phyloP scores from a whole-genome alignment of 176 grass and related monocot genomes.

The Oryza coarctata region DNA sequence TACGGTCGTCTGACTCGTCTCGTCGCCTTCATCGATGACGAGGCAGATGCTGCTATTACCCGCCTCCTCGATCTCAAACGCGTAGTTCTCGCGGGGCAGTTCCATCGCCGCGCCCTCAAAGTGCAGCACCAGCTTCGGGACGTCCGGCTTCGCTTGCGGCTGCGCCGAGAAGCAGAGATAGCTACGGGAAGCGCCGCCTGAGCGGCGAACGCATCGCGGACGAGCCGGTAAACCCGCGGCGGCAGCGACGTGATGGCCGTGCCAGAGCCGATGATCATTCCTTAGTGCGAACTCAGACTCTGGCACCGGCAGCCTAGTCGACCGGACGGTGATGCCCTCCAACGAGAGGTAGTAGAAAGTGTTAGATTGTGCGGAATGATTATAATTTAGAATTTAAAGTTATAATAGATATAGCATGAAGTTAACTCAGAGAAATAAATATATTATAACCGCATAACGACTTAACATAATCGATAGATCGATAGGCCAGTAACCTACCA shows the following conservation, averaged over 20 bases:
- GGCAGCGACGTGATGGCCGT: slow-evolving; percentile 28
- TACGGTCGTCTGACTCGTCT: slow-evolving; percentile 36
- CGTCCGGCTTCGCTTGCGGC: background rate
- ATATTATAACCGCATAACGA: too few species aligned
- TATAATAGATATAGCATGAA: too few species aligned
- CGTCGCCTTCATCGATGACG: background rate
- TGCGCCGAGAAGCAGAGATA: slow-evolving; percentile 23
- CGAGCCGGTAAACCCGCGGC: slow-evolving; percentile 1
- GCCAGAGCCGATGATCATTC: slow-evolving; percentile 52
- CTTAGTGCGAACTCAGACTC: slow-evolving; percentile 40
- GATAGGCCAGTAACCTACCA: too few species aligned
- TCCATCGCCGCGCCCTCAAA: slow-evolving; percentile 56
- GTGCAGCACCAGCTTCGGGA: slow-evolving; percentile 52
- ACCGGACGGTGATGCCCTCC: slow-evolving; percentile 44
- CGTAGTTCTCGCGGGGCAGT: slow-evolving; percentile 51
- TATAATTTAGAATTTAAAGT: too few species aligned
- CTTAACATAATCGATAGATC: too few species aligned
- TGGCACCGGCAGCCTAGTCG: slow-evolving; percentile 25
- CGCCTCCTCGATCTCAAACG: slow-evolving; percentile 10
- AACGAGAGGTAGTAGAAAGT: slow-evolving; percentile 52
- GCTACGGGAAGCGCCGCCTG: slow-evolving; percentile 35
- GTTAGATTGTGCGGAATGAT: too few species aligned
- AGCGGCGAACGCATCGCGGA: slow-evolving; percentile 29
- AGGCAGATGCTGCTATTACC: slow-evolving; percentile 5
- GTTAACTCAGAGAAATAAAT: too few species aligned